Base-by-base conservation (phyloP, 129 eudicot genomes). In the Logfia minima region DNA sequence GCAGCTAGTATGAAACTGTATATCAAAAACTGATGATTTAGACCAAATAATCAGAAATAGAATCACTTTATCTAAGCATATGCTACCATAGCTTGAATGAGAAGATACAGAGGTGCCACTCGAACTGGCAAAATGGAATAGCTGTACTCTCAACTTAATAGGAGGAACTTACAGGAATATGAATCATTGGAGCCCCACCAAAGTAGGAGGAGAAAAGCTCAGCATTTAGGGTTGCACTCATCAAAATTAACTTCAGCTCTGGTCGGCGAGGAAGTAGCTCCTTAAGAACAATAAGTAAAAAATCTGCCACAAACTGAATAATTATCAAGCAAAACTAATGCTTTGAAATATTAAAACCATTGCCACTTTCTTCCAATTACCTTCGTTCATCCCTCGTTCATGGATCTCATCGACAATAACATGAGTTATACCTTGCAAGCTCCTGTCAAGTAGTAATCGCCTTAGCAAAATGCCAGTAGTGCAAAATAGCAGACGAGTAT, bases 351-450 rank as follows among this genome's bases (percentile, higher is more conserved):
- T 37, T 58, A 51, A 70, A 55, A 53, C 24, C 24, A n/a, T 68
- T 22, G 18, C n/a, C 24, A 31, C 43, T 21, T 63, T 71, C 52
- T 29, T 66, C 48, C 19, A 69, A 16, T 34, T 79, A 93, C 98
- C 98, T 89, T 93, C 98, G 84, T 93, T 93, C 98, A 93, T 93
- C 78, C 98, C 98, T 72, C 98, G 96, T 82, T 93, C 98, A 74
- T 93, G 98, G 84, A 93, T 93, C 83, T 91, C 98, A 82, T 93
- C 98, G 74, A 93, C 91, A 82, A 93, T 84, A 70, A 93, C 98
- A 86, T 93, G 97, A 75, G 96, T 87, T 23, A 91, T 91, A 74
- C 98, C 98, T 87, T 75, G 87, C 86, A 93, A 81, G 63, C 76
- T 89, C 83, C 98, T 89, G 83, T 93, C 98, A 28, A 93, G 86